Evolutionary conservation across 306 rosid genomes (phyloP).

Genomic region (Pyrus communis): DNA sequence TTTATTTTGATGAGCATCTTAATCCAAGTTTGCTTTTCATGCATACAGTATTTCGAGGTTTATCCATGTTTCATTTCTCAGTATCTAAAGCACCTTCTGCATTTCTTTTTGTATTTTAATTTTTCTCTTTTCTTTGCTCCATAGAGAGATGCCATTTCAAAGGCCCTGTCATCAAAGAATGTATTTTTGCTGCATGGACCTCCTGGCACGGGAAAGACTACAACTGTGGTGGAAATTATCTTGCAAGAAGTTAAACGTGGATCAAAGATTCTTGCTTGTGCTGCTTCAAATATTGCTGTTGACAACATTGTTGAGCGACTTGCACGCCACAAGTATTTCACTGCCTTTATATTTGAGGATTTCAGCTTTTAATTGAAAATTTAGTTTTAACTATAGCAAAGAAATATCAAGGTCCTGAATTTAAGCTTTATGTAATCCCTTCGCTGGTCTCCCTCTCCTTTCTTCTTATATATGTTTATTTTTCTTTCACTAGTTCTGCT

Average conservation of each 20-base stretch:
- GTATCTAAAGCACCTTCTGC: constrained; percentile 9
- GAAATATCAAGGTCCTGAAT: neutral
- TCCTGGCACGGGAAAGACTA: constrained; percentile 98
- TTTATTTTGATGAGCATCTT: neutral
- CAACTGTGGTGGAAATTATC: constrained; percentile 94
- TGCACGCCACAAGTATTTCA: constrained; percentile 62
- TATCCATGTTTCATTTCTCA: constrained; percentile 13
- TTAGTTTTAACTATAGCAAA: neutral
- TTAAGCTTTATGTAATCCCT: neutral
- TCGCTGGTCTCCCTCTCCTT: neutral
- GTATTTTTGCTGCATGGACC: constrained; percentile 94
- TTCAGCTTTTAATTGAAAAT: neutral
- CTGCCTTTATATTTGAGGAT: constrained; percentile 12
- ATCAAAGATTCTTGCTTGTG: constrained; percentile 92
- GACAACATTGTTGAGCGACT: constrained; percentile 98
- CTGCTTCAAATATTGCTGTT: constrained; percentile 98
- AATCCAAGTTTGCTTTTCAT: neutral
- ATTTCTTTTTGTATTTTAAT: neutral
- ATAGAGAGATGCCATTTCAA: constrained; percentile 82
- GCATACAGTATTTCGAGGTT: constrained; percentile 8
- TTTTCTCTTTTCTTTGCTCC: constrained; percentile 4
- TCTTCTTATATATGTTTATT: neutral
- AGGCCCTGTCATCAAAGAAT: constrained; percentile 80
- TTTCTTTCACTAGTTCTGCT: neutral
- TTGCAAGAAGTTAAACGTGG: constrained; percentile 96